Evolutionary conservation across 169 alveolate species (phyloP).

Genomic region (Cystoisospora suis): DNA sequence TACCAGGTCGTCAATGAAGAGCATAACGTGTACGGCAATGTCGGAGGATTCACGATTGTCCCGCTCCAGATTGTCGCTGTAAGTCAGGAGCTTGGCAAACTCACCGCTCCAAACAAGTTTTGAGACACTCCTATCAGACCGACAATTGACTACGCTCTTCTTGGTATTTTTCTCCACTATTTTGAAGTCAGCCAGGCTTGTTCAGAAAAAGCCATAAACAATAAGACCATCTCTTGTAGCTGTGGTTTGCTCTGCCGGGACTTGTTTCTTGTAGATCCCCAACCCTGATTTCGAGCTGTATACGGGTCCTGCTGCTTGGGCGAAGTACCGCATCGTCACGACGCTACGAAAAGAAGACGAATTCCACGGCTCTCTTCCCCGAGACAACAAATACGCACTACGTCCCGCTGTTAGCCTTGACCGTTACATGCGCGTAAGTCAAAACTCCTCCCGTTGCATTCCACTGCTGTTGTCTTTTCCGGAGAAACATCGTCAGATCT

Average conservation of each 20-base stretch:
- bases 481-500: no score
- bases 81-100: no score
- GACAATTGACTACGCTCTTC: no score
- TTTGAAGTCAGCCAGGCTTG: no score
- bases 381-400: constrained; percentile 75
- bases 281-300: constrained; percentile 73
- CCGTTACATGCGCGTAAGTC: constrained; percentile 63
- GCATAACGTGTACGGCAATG: constrained; percentile 71
- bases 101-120: no score
- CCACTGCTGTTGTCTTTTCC: no score
- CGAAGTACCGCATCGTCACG: constrained; percentile 73
- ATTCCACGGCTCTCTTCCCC: constrained; percentile 72
- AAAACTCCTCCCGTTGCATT: no score
- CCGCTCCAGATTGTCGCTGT: constrained; percentile 65
- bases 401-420: constrained; percentile 77
- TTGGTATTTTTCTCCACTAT: no score
- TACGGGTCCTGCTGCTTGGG: constrained; percentile 78
- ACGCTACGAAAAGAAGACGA: constrained; percentile 72
- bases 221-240: no score
- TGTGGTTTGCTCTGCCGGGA: no score
- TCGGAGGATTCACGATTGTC: constrained; percentile 71
- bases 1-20: constrained; percentile 73
- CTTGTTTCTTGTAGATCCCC: constrained; percentile 62
- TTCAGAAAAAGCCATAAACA: no score
- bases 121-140: no score